Evolutionary conservation across 495 filamentous ascomycete genomes (phyloP).

Genomic region (Cairneyella variabilis): DNA sequence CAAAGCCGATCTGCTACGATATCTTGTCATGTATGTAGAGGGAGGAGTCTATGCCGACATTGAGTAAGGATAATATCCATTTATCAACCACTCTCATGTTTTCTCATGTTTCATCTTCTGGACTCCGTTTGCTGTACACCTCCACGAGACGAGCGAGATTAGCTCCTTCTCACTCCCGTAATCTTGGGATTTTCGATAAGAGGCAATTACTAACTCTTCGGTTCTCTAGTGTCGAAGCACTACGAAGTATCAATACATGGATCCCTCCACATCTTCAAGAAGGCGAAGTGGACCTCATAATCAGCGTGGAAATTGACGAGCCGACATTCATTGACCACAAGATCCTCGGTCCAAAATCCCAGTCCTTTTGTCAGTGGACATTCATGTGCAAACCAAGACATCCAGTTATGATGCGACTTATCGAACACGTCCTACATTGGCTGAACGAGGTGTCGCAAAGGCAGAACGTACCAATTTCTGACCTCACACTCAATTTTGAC

Average conservation of each 20-base stretch:
- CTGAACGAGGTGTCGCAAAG: constrained; percentile 48
- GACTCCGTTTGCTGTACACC: no score
- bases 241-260: constrained; percentile 38
- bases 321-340: constrained; percentile 57
- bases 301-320: constrained; percentile 64
- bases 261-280: constrained; percentile 34
- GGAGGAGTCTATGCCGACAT: constrained; percentile 48
- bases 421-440: constrained; percentile 58
- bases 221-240: constrained; percentile 38
- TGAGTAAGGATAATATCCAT: no score
- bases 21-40: constrained; percentile 46
- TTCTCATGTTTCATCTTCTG: no score
- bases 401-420: constrained; percentile 57
- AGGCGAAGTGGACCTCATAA: constrained; percentile 52
- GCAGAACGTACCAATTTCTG: constrained; percentile 47
- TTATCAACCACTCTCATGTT: no score
- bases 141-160: no score
- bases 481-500: constrained; percentile 60
- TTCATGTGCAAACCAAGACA: constrained; percentile 58
- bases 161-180: no score
- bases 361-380: constrained; percentile 68
- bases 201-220: no score
- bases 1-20: constrained; percentile 47
- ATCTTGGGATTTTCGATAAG: no score
- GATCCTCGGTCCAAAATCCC: constrained; percentile 56